Percentiles rank a stretch among this genome's conserved stretches.
Conservation (phyloP, 768 basidiomycete genomes). For the Amanita polypyramis region DNA sequence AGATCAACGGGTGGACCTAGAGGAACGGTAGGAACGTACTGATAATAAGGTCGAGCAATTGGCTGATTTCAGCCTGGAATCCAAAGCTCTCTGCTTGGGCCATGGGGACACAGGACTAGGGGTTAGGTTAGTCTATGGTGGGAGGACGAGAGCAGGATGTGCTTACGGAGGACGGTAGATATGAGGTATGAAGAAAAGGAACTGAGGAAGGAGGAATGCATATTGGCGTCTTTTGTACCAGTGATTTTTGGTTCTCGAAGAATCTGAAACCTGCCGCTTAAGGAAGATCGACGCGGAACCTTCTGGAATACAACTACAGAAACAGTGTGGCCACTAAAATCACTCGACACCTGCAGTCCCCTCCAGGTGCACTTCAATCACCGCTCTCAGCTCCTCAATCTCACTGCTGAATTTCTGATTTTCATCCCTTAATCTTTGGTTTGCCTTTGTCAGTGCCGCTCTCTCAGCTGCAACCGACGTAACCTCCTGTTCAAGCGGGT, state of each 20-base stretch:
- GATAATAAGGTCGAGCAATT: slow-evolving; percentile 97
- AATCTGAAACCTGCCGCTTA: slow-evolving; percentile 37
- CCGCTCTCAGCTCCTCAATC: slow-evolving; percentile 54
- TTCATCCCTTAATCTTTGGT: slow-evolving; percentile 44
- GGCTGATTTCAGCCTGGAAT: slow-evolving; percentile 99
- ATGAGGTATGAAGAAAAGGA: slow-evolving; percentile 14
- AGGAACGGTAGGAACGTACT: slow-evolving; percentile 40
- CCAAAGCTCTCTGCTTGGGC: slow-evolving; percentile 74
- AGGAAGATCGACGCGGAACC: slow-evolving; percentile 26
- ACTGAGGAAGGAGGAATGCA: slow-evolving; percentile 15
- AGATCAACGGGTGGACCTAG: slow-evolving; percentile 7
- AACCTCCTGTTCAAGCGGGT: slow-evolving; percentile 29
- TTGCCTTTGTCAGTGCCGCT: slow-evolving; percentile 33
- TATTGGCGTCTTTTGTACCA: slow-evolving; percentile 25
- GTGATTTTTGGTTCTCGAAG: slow-evolving; percentile 36
- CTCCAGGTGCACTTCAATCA: slow-evolving; percentile 57
- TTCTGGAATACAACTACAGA: slow-evolving; percentile 26
- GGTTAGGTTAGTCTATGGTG: slow-evolving; percentile 2
- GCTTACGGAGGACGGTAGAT: slow-evolving; percentile 2
- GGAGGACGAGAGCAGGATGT: slow-evolving; percentile 7
- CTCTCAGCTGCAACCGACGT: slow-evolving; percentile 37
- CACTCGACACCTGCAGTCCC: slow-evolving; percentile 26
- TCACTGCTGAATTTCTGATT: slow-evolving; percentile 38
- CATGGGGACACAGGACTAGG: slow-evolving; percentile 31
- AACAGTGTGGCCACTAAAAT: neutral